Conservation (phyloP, 768 basidiomycete species). For the Auriscalpium microsporum region DNA sequence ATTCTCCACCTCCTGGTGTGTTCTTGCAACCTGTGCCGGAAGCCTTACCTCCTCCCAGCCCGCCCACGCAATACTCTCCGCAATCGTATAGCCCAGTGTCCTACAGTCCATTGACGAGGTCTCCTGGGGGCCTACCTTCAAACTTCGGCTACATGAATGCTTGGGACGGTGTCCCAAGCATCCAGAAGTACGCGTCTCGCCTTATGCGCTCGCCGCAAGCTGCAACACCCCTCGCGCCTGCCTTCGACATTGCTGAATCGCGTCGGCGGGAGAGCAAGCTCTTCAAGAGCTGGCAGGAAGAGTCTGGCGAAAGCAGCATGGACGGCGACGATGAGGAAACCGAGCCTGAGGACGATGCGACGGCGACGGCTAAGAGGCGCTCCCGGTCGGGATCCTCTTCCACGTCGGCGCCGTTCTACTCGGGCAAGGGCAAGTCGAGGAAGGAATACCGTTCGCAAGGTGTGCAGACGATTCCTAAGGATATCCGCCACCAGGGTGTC, state of each 20-base stretch:
- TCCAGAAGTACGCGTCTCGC: conserved; percentile 64
- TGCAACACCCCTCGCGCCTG: conserved; percentile 36
- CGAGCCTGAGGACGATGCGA: conserved; percentile 25
- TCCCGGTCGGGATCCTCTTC: conserved; percentile 26
- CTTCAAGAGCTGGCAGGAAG: conserved; percentile 42
- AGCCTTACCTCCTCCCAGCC: conserved; percentile 16
- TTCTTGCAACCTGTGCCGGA: conserved; percentile 5
- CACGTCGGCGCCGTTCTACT: conserved; percentile 27
- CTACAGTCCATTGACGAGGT: too few relatives aligned
- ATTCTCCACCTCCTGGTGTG: conserved; percentile 17
- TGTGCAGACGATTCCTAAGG: conserved; percentile 58
- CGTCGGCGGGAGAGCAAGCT: conserved; percentile 25
- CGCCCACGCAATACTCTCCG: conserved; percentile 9
- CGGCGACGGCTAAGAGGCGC: conserved; percentile 7
- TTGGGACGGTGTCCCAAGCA: conserved; percentile 78
- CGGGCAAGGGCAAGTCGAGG: conserved; percentile 32
- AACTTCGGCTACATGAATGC: conserved; percentile 67
- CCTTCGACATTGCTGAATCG: conserved; percentile 36
- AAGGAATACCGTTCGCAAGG: conserved; percentile 58
- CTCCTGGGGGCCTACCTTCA: conserved; percentile 39
- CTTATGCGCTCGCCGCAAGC: conserved; percentile 41
- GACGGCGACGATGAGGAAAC: conserved; percentile 75
- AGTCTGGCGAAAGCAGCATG: conserved; percentile 59
- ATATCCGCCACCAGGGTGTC: conserved; percentile 46
- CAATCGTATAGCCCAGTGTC: conserved; percentile 24